A percentile compares a stretch with the other conserved stretches of the same genome.
Evolutionary conservation across 2,329 filamentous ascomycete species (phyloP).

Genomic region (Ascosphaera pollenicola): DNA sequence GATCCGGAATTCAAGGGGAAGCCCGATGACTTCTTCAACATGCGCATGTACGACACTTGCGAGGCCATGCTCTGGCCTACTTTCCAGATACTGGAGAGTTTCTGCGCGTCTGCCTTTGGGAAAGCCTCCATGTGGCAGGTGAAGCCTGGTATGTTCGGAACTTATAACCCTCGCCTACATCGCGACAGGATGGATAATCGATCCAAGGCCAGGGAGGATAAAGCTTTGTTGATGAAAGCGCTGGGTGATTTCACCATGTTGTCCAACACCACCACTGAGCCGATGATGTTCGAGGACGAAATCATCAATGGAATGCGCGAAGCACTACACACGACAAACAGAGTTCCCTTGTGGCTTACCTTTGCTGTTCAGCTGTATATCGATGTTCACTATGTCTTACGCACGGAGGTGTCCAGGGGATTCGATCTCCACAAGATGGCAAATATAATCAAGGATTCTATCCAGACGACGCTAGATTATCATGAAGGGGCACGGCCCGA

Average conservation of each 20-base stretch:
- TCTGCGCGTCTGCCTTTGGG: slow-evolving; percentile 3
- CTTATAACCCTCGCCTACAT: slow-evolving; percentile 5
- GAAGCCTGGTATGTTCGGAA: slow-evolving; percentile 5
- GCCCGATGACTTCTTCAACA: slow-evolving; percentile 6
- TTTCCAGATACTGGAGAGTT: slow-evolving; percentile 4
- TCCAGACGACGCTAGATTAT: slow-evolving; percentile 12
- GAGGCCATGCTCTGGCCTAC: slow-evolving; percentile 5
- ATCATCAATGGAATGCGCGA: slow-evolving; percentile 16
- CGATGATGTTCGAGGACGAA: slow-evolving; percentile 15
- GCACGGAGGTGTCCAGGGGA: slow-evolving; percentile 1
- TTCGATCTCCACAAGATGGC: slow-evolving; percentile 3
- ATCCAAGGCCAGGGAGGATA: slow-evolving; percentile 17
- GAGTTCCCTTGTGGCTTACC: slow-evolving; percentile 15
- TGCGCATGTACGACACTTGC: slow-evolving; percentile 5
- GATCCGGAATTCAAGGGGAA: slow-evolving; percentile 2
- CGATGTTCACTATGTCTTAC: slow-evolving; percentile 15
- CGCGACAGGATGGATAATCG: slow-evolving; percentile 8
- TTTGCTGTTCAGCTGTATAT: slow-evolving; percentile 23
- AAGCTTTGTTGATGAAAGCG: slow-evolving; percentile 12
- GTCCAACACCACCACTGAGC: slow-evolving; percentile 1
- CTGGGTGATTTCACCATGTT: slow-evolving; percentile 12
- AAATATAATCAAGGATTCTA: slow-evolving; percentile 7
- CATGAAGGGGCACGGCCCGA: slow-evolving; percentile 12
- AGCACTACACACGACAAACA: slow-evolving; percentile 10
- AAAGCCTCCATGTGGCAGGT: slow-evolving; percentile 3